Evolutionary conservation across 495 filamentous ascomycete species (phyloP), one percentile per base, ranked within the genome.

Genomic region (Penicillium argentinense): DNA sequence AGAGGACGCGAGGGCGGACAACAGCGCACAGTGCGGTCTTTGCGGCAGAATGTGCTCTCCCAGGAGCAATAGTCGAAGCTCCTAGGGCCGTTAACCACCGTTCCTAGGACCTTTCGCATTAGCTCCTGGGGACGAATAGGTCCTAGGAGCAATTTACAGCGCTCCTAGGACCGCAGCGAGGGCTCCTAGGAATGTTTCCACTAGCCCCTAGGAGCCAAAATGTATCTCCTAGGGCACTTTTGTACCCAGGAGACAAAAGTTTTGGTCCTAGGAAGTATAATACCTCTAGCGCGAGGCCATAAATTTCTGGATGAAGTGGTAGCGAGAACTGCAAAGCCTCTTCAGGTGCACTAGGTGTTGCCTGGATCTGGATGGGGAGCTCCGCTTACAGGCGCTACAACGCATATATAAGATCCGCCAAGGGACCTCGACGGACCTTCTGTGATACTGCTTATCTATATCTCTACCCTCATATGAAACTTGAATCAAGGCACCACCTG

Each of bases 191-290:
- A 34, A 18, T 33, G 40, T 11, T 43, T n/a, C 40, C 40, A 43
- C 40, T 43, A 33, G 40, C 27, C 27, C 40, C 40, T 43, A 43
- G 40, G 40, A 43, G 40, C 25, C 26, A 22, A 9, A 21, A 30
- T 12, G 13, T 43, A 32, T 30, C 26, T 43, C 40, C 40, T 33
- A 43, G 40, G 40, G 25, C 27, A 2, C 40, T 19, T 43, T 43
- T 21, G 26, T 43, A 43, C 40, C 40, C 24, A 44, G 6, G 19
- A 41, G 38, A 41, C 36, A 23, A 19, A 13, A 23, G 18, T 39
- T 39, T 18, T 39, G n/a, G n/a, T n/a, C n/a, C n/a, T n/a, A n/a
- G n/a, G n/a, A n/a, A n/a, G n/a, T n/a, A n/a, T n/a, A n/a, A n/a
- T n/a, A n/a, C n/a, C n/a, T n/a, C n/a, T n/a, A n/a, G n/a, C n/a